phyloP scores from a whole-genome alignment of 2,329 filamentous ascomycete species.

The Aspergillus quadrilineatus region DNA sequence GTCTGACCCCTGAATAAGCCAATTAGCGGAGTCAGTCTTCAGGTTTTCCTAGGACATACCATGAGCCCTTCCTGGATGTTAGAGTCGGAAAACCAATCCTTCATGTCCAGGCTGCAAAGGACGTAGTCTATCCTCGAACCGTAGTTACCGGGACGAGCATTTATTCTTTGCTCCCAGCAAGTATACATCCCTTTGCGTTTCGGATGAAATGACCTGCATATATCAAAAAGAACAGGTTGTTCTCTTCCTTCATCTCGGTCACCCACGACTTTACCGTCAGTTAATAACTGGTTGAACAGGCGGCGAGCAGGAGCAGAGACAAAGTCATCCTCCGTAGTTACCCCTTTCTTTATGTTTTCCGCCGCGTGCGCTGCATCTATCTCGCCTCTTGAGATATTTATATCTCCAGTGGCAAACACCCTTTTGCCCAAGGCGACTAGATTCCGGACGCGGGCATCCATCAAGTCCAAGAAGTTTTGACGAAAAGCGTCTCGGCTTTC shows the following conservation, averaged over 20 bases:
- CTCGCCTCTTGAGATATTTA: conserved; percentile 72
- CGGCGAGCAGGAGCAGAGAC: conserved; percentile 69
- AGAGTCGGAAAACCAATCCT: conserved; percentile 73
- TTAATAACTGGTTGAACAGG: conserved; percentile 81
- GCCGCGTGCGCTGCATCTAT: conserved; percentile 74
- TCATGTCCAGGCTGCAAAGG: conserved; percentile 75
- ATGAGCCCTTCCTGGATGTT: conserved; percentile 92
- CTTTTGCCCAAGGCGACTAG: conserved; percentile 76
- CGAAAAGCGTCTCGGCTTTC: conserved; percentile 81
- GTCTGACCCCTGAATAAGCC: conserved; percentile 68
- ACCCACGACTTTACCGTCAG: conserved; percentile 65
- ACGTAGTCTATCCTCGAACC: conserved; percentile 93
- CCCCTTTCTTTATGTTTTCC: conserved; percentile 70
- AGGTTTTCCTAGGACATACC: conserved; percentile 36
- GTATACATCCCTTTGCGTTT: conserved; percentile 88
- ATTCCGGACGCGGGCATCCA: conserved; percentile 84
- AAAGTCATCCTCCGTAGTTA: conserved; percentile 68
- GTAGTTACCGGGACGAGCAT: conserved; percentile 92
- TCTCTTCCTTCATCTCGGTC: conserved; percentile 69
- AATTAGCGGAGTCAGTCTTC: conserved; percentile 20
- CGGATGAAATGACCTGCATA: conserved; percentile 79
- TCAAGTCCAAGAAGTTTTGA: conserved; percentile 71
- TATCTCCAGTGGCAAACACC: conserved; percentile 80
- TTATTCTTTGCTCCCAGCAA: conserved; percentile 93
- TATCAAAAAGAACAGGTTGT: conserved; percentile 73